A percentile compares a stretch with the other conserved stretches of the same genome.
phyloP scores from a whole-genome alignment of 257 asterid species.

The Thymus quinquecostatus region DNA sequence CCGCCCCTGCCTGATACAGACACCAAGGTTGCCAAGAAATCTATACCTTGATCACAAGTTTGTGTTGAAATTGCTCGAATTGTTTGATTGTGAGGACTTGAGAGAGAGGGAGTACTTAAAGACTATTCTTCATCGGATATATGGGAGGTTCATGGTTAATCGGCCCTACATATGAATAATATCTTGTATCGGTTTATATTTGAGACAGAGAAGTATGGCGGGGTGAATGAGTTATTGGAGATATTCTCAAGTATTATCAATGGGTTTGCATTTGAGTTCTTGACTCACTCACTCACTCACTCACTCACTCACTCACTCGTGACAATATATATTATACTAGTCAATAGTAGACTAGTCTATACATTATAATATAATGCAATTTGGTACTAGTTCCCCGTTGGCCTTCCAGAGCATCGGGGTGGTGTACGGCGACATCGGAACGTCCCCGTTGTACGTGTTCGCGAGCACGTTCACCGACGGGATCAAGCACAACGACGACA shows the following conservation, averaged over 20 bases:
- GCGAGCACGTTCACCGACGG: too few relatives aligned
- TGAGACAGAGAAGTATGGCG: slow-evolving; percentile 82
- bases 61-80: slow-evolving; percentile 63
- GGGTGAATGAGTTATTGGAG: slow-evolving; percentile 81
- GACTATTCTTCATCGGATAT: slow-evolving; percentile 83
- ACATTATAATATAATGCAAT: too few relatives aligned
- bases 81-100: slow-evolving; percentile 83
- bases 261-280: slow-evolving; percentile 51
- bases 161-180: slow-evolving; percentile 81
- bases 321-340: too few relatives aligned
- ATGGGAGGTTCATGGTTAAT: slow-evolving; percentile 90
- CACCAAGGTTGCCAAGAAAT: slow-evolving; percentile 67
- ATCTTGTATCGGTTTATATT: slow-evolving; percentile 71
- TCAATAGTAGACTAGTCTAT: too few relatives aligned
- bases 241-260: slow-evolving; percentile 83
- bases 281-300: too few relatives aligned
- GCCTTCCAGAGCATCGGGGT: too few relatives aligned
- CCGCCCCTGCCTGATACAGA: too few relatives aligned
- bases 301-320: too few relatives aligned
- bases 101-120: slow-evolving; percentile 94
- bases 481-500: too few relatives aligned
- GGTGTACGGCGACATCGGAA: too few relatives aligned
- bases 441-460: too few relatives aligned
- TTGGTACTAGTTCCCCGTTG: too few relatives aligned
- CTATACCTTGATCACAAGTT: slow-evolving; percentile 75